These are phyloP conservation scores for Puccinia polysora DNA, from an alignment of 1,284 basidiomycete species.

Conservation along the genomic window DNA sequence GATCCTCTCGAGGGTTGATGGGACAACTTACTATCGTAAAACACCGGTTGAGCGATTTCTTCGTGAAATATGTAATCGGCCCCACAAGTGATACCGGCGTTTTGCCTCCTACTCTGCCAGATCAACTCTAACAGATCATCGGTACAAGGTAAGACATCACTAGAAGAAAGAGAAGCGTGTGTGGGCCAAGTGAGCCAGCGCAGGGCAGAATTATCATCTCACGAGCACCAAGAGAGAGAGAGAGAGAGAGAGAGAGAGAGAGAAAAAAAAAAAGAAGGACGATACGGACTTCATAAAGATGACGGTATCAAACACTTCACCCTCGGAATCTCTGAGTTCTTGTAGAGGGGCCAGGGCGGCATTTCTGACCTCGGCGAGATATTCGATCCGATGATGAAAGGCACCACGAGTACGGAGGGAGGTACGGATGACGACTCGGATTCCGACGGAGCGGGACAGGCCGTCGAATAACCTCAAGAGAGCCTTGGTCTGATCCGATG, in stretches of 20 bases:
- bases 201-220: neutral
- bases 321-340: constrained; percentile 79
- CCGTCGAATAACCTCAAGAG: constrained; percentile 86
- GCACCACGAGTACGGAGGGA: constrained; percentile 82
- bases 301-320: constrained; percentile 86
- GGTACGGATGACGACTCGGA: constrained; percentile 83
- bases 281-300: constrained; percentile 74
- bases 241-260: constrained; percentile 10
- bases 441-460: constrained; percentile 75
- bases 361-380: constrained; percentile 92
- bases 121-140: constrained; percentile 93
- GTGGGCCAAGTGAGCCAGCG: no score
- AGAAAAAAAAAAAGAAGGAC: neutral
- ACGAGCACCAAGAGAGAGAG: no score
- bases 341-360: constrained; percentile 86
- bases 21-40: constrained; percentile 32
- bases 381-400: constrained; percentile 98
- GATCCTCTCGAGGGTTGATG: constrained; percentile 5
- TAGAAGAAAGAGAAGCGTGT: constrained; percentile 18
- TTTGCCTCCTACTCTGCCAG: constrained; percentile 82
- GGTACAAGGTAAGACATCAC: constrained; percentile 89
- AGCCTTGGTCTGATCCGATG: constrained; percentile 90
- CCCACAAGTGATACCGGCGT: constrained; percentile 92
- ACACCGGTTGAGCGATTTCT: constrained; percentile 64
- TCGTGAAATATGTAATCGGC: constrained; percentile 97